Conservation (phyloP, 176 grass and related monocot genomes). For the Avena sativa region DNA sequence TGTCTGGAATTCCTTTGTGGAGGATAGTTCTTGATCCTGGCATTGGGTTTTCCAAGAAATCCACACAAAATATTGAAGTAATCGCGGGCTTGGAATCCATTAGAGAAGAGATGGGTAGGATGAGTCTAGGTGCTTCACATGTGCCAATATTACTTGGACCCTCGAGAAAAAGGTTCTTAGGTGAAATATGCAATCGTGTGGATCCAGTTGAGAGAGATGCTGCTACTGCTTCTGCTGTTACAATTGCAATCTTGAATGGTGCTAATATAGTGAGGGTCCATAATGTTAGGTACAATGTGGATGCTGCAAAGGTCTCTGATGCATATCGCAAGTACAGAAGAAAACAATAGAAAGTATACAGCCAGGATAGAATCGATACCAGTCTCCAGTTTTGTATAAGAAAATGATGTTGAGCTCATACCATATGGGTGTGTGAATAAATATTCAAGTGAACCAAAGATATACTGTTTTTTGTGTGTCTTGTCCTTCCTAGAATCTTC, state of each 20-base stretch:
- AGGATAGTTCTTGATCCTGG: slow-evolving; percentile 89
- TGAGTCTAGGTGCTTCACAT: slow-evolving; percentile 73
- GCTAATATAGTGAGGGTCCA: slow-evolving; percentile 88
- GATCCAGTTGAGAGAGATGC: slow-evolving; percentile 75
- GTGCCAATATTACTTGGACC: slow-evolving; percentile 75
- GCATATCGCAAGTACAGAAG: slow-evolving; percentile 41
- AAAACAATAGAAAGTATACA: neutral
- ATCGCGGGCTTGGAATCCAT: slow-evolving; percentile 60
- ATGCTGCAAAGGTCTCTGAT: slow-evolving; percentile 72
- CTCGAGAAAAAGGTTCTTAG: slow-evolving; percentile 80
- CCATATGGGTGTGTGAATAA: neutral
- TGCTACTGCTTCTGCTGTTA: slow-evolving; percentile 50
- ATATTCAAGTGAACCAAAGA: slow-evolving; percentile 7
- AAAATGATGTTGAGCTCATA: neutral
- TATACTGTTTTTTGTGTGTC: slow-evolving; percentile 5
- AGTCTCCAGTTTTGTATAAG: slow-evolving; percentile 29
- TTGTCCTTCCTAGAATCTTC: slow-evolving; percentile 16
- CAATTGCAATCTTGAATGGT: slow-evolving; percentile 64
- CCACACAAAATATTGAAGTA: slow-evolving; percentile 61
- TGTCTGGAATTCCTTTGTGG: slow-evolving; percentile 81
- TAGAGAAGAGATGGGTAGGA: slow-evolving; percentile 64
- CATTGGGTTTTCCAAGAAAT: slow-evolving; percentile 84
- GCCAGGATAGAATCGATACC: neutral
- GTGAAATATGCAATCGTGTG: slow-evolving; percentile 61
- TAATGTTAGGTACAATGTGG: slow-evolving; percentile 63